Conservation (phyloP, 2,329 filamentous ascomycete genomes). For the Calonectria pauciramosa region DNA sequence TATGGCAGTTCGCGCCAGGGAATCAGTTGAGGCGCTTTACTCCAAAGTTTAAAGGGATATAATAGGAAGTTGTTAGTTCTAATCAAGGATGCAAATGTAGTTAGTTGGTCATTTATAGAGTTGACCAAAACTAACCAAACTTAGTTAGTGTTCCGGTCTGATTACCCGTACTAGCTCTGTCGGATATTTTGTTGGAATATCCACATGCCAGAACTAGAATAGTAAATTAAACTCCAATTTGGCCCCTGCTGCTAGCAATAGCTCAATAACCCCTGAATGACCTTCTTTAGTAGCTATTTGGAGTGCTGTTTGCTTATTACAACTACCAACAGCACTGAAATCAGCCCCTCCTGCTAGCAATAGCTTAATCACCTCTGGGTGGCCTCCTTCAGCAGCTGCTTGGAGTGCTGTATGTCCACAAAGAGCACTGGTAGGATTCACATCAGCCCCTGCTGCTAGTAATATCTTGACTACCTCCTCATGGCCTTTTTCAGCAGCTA, state of each 20-base stretch:
- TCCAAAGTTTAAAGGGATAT: background rate
- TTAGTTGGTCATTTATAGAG: too few relatives aligned
- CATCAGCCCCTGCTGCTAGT: background rate
- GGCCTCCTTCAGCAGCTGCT: background rate
- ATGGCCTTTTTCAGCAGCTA: background rate
- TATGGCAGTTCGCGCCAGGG: background rate
- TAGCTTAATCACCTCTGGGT: background rate
- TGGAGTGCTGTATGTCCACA: background rate
- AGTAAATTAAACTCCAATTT: background rate
- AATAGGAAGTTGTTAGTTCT: background rate
- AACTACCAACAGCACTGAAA: too few relatives aligned
- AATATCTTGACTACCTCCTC: background rate
- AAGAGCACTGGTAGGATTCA: too few relatives aligned
- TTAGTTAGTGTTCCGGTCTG: too few relatives aligned
- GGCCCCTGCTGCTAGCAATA: background rate
- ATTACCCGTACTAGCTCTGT: too few relatives aligned
- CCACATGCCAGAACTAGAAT: too few relatives aligned
- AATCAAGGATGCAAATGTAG: background rate
- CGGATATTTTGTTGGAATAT: too few relatives aligned
- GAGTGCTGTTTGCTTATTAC: background rate
- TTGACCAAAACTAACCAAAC: too few relatives aligned
- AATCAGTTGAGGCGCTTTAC: background rate
- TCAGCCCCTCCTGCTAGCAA: background rate
- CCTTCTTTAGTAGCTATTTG: background rate
- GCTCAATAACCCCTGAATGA: constrained; percentile 13